Evolutionary conservation across 495 filamentous ascomycete species (phyloP), one percentile per base, ranked within the genome.

Genomic region (Gamarada debralockiae): DNA sequence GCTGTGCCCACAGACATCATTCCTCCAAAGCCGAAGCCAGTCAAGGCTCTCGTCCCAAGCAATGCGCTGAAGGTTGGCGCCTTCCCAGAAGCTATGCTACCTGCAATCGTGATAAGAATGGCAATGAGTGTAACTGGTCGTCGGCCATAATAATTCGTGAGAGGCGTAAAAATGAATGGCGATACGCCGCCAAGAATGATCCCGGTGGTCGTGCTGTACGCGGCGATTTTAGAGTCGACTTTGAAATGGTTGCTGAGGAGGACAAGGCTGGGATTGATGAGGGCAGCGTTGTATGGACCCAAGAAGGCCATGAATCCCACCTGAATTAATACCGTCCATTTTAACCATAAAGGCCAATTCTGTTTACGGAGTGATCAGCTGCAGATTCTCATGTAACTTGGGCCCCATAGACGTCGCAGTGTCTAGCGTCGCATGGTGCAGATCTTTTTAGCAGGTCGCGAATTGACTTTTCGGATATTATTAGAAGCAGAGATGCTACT

Each of bases 331-430:
- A 66, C 63, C n/a, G 56, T 56, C 59, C 52, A 61, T 59, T 66
- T 66, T 15, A 61, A 46, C 60, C 58, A 61, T 24, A 50, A 38
- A 2, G 60, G 41, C 63, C 63, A 66, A 40, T 66, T 66, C 63
- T 65, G 46, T 24, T 14, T 23, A 15, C 12, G 9, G 18, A 33
- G 15, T 41, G 7, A 31, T 33, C 8, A 25, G 37, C 29, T 22
- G 44, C 34, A 31, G 6, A 22, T 29, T 29, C 10, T 4, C 27
- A 29, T 29, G 10, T n/a, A n/a, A n/a, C n/a, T n/a, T n/a, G n/a
- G n/a, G n/a, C n/a, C n/a, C n/a, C n/a, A n/a, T n/a, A n/a, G n/a
- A n/a, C n/a, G n/a, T n/a, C n/a, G n/a, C n/a, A n/a, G n/a, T n/a
- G n/a, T n/a, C n/a, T n/a, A n/a, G n/a, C n/a, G n/a, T n/a, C n/a